Base-by-base conservation (phyloP, 371 early-diverging fungal genomes). In the Smittium mucronatum region DNA sequence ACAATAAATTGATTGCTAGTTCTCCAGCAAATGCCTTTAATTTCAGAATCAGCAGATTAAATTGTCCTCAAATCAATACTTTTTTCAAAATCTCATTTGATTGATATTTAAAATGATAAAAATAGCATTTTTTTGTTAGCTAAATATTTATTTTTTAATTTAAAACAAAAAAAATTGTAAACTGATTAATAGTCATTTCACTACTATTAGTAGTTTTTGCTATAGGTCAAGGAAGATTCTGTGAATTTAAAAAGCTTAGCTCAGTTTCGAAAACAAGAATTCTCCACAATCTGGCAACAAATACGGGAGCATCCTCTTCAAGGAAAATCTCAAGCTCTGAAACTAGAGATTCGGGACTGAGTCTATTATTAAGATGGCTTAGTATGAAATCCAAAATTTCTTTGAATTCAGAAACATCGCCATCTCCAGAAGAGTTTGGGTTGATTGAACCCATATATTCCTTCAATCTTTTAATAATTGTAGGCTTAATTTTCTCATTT, bases 191-290 rank as follows among this genome's bases (percentile, higher is more conserved):
- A n/a, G 17, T 57, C 17, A n/a, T 17, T 57, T 17, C n/a, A 57
- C 17, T 57, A 17, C n/a, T 57, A n/a, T 57, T 17, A 57, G n/a
- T n/a, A 57, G 57, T 57, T 57, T 57, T n/a, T n/a, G n/a, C n/a
- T n/a, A n/a, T n/a, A n/a, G n/a, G n/a, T n/a, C n/a, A n/a, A n/a
- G n/a, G n/a, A n/a, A n/a, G n/a, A n/a, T n/a, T n/a, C n/a, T n/a
- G n/a, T n/a, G n/a, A n/a, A n/a, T n/a, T n/a, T n/a, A n/a, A n/a
- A n/a, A n/a, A n/a, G n/a, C n/a, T n/a, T n/a, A 84, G 81, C 78
- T 85, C 82, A 76, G 86, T 83, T 81, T 86, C 86, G 75, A 82
- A 83, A 76, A 75, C 73, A 5, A 78, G 60, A 58, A 70, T 57
- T 5, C 76, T 70, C 80, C 80, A 79, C 16, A 79, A 57, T 15